Conservation (phyloP, 371 early-diverging fungal species). For the Rhizomucor miehei region DNA sequence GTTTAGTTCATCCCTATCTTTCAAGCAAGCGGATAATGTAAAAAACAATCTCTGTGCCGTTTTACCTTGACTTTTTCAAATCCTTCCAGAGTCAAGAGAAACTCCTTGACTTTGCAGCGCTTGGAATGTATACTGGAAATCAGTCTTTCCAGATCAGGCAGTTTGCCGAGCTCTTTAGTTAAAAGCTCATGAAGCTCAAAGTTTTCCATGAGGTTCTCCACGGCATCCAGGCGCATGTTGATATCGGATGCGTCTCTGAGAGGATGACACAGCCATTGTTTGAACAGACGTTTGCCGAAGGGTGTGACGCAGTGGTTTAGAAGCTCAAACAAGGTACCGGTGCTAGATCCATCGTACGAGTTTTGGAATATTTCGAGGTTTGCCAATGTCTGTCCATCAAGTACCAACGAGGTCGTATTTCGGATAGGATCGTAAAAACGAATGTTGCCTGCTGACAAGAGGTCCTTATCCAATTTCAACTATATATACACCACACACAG, state of each 20-base stretch:
- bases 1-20: constrained; percentile 2
- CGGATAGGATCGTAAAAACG: constrained; percentile 76
- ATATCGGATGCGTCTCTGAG: constrained; percentile 73
- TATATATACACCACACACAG: constrained; percentile 14
- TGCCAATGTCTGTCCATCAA: constrained; percentile 93
- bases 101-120: constrained; percentile 76
- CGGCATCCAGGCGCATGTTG: constrained; percentile 82
- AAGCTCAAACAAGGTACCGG: constrained; percentile 87
- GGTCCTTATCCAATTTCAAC: constrained; percentile 81
- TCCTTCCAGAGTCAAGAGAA: constrained; percentile 60
- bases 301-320: constrained; percentile 87
- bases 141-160: constrained; percentile 94
- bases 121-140: constrained; percentile 90
- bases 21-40: too few species aligned
- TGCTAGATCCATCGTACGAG: constrained; percentile 67
- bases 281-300: constrained; percentile 86
- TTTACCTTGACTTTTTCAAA: constrained; percentile 58
- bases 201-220: constrained; percentile 73
- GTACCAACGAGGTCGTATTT: constrained; percentile 61
- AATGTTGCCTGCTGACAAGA: constrained; percentile 85
- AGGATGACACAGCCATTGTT: constrained; percentile 95
- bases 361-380: constrained; percentile 95
- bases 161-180: constrained; percentile 17
- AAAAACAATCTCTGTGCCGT: background rate
- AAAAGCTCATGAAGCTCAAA: constrained; percentile 51